Percentiles rank a stretch among this genome's conserved stretches.
phyloP scores from a whole-genome alignment of 2,329 filamentous ascomycete genomes.

The Plenodomus biglobosus region DNA sequence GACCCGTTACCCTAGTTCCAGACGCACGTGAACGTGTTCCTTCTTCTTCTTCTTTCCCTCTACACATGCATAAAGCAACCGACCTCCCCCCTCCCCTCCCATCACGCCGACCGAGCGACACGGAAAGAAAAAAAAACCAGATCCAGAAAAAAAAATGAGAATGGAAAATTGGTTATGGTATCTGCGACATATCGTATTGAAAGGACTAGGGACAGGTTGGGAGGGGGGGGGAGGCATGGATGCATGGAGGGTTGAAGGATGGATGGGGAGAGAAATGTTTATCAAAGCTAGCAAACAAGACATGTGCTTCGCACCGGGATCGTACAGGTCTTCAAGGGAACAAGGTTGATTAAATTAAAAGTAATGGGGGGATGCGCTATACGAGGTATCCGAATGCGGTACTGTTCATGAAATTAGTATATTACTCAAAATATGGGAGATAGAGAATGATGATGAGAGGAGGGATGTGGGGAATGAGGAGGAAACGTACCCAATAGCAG shows the following conservation, averaged over 20 bases:
- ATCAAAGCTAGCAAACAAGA: neutral
- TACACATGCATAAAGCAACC: neutral
- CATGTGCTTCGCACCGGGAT: neutral
- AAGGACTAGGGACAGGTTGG: too few relatives aligned
- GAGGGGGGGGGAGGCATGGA: too few relatives aligned
- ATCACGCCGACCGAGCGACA: too few relatives aligned
- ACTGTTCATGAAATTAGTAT: slow-evolving; percentile 10
- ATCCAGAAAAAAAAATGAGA: neutral
- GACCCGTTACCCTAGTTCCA: too few relatives aligned
- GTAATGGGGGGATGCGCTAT: slow-evolving; percentile 4
- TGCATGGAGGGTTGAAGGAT: too few relatives aligned
- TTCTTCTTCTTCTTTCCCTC: too few relatives aligned
- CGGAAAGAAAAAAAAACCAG: too few relatives aligned
- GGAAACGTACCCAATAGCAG: slow-evolving; percentile 84
- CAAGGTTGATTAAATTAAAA: neutral
- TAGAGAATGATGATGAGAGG: too few relatives aligned
- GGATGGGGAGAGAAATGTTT: slow-evolving; percentile 1
- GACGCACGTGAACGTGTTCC: too few relatives aligned
- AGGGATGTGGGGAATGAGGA: too few relatives aligned
- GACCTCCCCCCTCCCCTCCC: too few relatives aligned
- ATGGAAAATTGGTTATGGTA: slow-evolving; percentile 13
- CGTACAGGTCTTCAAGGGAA: neutral
- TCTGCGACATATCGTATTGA: slow-evolving; percentile 15
- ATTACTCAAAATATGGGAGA: slow-evolving; percentile 19
- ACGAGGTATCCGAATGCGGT: slow-evolving; percentile 36